Evolutionary conservation across 768 basidiomycete genomes (phyloP), one percentile per base, ranked within the genome.

Genomic region (Phlebiopsis flavidoalba): DNA sequence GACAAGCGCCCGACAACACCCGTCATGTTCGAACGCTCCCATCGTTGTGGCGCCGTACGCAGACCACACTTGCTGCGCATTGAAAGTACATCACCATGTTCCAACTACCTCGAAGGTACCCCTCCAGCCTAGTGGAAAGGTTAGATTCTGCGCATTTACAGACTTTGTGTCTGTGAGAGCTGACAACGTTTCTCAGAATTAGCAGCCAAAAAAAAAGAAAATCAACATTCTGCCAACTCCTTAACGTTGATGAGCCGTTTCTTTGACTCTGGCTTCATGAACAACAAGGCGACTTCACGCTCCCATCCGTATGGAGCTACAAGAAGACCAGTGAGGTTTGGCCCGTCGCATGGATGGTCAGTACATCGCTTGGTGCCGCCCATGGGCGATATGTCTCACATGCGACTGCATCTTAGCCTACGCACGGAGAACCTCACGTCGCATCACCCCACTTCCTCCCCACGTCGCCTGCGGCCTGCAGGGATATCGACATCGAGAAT

Each of bases 1-100:
- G 84, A 89, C 76, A 88, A 87, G 76, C n/a, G n/a, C 87, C 86
- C 57, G 87, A 88, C 77, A 89, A 88, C n/a, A 77, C 87, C 87
- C 3, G 85, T 88, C 60, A 88, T 88, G 86, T 87, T 87, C 69
- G 85, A n/a, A n/a, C n/a, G 83, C 56, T 83, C 85, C n/a, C 45
- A 87, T 88, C 63, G 85, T 87, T 50, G 80, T 36, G 86, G 80
- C 71, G 86, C 86, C 17, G n/a, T 87, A 88, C 67, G 86, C 86
- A 49, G 87, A 89, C 72, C 87, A 89, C 73, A 69, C 82, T 76
- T 87, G 57, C 80, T 88, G 54, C 87, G 59, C 87, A 86, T 55
- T 86, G 87, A 48, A 87, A 87, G 70, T 87, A 84, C 66, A 78
- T 87, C 57, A 86, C 85, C 3, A 87, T 87, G 86, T 87, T 88